Base-by-base conservation (phyloP, 768 basidiomycete species). In the Leucosporidium creatinivorum region DNA sequence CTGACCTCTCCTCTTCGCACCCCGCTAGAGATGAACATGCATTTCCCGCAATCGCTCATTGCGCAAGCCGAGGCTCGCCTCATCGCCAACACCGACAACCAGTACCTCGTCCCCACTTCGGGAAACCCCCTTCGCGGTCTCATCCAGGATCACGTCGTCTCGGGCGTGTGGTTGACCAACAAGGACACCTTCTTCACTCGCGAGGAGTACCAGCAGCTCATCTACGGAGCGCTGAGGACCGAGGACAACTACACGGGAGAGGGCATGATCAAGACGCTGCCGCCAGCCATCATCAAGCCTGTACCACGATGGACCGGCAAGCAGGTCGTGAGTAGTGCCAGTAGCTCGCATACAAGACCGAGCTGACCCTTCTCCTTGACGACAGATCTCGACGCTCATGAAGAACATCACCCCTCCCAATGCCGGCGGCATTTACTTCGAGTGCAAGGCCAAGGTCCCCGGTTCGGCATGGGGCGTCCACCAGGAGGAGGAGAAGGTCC, bases 161-260 rank as follows among this genome's bases (percentile, higher is more conserved):
- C 96, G 19, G 94, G 92, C 66, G 88, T 97, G n/a, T 97, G 93
- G 91, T 93, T 99, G 91, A 97, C 96, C 63, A 87, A 86, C 75
- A 93, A 92, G 76, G 89, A 93, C 72, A 83, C 91, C 0, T 97
- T 97, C 81, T 94, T 98, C 80, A 87, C 88, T 5, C 85, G 96
- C 59, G 92, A 96, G 75, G 89, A 98, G 75, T 99, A 98, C 77
- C 89, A 89, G 78, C 96, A 99, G 78, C 81, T 99, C 58, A 83
- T 99, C 17, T 98, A 97, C 74, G 96, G 94, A 44, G 89, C 94
- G 13, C 81, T 99, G 44, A 82, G 89, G 67, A 91, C 93, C 12
- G 96, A 99, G 79, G 87, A 88, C 48, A 76, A 79, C 67, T 86
- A 89, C 71, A 81, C 82, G 21, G 80, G 80, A 19, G 82, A 81